phyloP scores from a whole-genome alignment of 106 monocot genomes.

The Dendrobium nobile region DNA sequence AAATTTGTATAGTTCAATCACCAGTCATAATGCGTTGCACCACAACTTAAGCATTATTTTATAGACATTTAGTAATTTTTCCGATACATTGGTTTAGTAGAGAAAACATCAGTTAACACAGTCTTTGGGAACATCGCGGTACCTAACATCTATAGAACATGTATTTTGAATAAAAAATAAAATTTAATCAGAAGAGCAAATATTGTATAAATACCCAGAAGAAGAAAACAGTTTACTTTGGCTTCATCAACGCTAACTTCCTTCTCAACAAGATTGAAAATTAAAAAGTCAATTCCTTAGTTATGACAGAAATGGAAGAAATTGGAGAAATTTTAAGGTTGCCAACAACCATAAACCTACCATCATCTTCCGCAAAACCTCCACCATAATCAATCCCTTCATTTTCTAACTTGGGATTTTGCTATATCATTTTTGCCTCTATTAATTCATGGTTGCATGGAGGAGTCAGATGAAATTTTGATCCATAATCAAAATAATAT shows the following conservation, averaged over 20 bases:
- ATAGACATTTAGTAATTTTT: no score
- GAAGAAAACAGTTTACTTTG: background rate
- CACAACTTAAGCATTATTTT: no score
- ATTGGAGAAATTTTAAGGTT: background rate
- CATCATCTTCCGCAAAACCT: no score
- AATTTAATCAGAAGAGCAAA: background rate
- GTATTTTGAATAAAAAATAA: background rate
- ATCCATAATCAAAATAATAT: background rate
- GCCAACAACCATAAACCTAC: background rate
- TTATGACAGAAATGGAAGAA: background rate
- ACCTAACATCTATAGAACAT: background rate
- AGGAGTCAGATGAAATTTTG: background rate
- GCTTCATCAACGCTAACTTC: background rate
- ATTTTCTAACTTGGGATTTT: background rate
- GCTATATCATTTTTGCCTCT: background rate
- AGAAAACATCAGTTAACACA: background rate
- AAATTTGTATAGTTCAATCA: no score
- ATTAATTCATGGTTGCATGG: background rate
- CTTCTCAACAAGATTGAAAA: background rate
- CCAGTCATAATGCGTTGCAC: no score
- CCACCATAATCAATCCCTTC: no score
- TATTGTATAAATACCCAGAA: background rate
- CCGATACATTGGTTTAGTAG: background rate
- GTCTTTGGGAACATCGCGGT: background rate
- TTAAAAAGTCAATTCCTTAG: background rate